Base-by-base conservation (phyloP, 345 rosid genomes). In the Fremontodendron californicum region DNA sequence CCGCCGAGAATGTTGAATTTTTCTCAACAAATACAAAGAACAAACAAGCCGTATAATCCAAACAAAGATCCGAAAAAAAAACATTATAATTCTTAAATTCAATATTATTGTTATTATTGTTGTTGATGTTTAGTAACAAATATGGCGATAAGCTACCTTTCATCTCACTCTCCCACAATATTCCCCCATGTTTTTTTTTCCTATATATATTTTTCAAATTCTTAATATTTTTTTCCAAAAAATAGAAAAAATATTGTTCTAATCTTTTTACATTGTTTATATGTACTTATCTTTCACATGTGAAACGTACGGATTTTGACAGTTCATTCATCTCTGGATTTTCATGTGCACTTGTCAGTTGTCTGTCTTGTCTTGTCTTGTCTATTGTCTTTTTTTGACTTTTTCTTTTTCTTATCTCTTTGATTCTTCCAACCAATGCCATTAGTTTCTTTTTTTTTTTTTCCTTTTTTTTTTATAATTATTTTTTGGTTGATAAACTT, bases 291-390 rank as follows among this genome's bases (percentile, higher is more conserved):
- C 65, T 60, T 7, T 40, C 43, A 43, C 81, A 63, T 52, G 64
- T 68, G 71, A 67, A 75, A 80, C 29, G 76, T 70, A 61, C 79
- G 82, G 75, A 57, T 43, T 9, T 39, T 37, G 43, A 29, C 55
- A 46, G 21, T 19, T 3, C 8, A 45, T 45, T 15, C 21, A 25
- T 45, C 21, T 25, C 39, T 69, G 73, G 23, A 46, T 45, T 9
- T 13, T 18, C 57, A 69, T 46, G 57, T 69, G 73, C 10, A 1
- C 0, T 19, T 73, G 64, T 73, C 62, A 2, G 51, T 46, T 46
- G 39, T 9, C n/a, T n/a, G n/a, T n/a, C 49, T 66, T 35, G 25
- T 72, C 8, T n/a, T 35, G 25, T 64, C 8, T 0, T 2, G 1
- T 49, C 25, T 29, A 1, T 16, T 13, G 2, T 60, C 5, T 10